Conservation (phyloP, 2,329 filamentous ascomycete species). For the Fusarium nurragi region DNA sequence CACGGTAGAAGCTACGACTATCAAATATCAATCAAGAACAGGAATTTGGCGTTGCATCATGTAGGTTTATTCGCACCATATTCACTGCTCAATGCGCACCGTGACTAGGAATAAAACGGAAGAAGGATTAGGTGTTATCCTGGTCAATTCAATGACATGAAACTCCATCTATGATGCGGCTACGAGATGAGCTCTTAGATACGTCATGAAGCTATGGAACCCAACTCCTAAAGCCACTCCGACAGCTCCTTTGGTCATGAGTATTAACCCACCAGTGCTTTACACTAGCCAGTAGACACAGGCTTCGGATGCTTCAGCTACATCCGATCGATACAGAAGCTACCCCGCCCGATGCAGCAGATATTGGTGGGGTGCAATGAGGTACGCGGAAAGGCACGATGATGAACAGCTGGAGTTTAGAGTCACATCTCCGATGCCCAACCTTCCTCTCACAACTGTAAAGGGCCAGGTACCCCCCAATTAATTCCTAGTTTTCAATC, state of each 20-base stretch:
- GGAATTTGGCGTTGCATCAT: background rate
- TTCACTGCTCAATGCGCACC: background rate
- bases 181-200: background rate
- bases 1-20: background rate
- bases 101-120: background rate
- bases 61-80: background rate
- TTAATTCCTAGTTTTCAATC: background rate
- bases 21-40: background rate
- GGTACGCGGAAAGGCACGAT: conserved; percentile 10
- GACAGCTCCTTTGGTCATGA: background rate
- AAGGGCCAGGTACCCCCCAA: background rate
- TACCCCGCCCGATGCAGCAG: conserved; percentile 31
- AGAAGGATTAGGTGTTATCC: background rate
- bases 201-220: conserved; percentile 27
- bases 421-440: conserved; percentile 29
- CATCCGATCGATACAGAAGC: conserved; percentile 1
- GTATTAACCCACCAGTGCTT: conserved; percentile 3
- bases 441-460: conserved; percentile 10
- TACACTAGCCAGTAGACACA: background rate
- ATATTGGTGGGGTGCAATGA: conserved; percentile 23
- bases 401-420: conserved; percentile 35
- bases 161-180: background rate
- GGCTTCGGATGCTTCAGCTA: background rate
- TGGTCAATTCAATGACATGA: background rate
- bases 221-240: background rate